These are phyloP conservation scores for Neopestalotiopsis sp. DNA, from an alignment of 2,329 filamentous ascomycete genomes.

Conservation along the genomic window DNA sequence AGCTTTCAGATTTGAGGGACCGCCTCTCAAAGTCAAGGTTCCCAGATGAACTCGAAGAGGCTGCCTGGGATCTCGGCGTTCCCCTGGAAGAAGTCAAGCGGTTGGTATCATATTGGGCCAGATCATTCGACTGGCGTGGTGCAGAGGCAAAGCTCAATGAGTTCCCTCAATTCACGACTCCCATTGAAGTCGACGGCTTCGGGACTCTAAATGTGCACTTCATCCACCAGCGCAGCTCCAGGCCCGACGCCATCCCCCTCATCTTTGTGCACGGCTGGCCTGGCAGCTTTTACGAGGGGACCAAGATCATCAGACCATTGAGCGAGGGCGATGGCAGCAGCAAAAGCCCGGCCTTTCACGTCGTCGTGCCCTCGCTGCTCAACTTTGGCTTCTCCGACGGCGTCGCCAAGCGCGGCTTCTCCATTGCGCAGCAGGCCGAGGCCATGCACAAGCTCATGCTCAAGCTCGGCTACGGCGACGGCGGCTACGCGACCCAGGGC, in stretches of 20 bases:
- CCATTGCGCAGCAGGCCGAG: constrained; percentile 63
- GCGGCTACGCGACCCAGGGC: constrained; percentile 62
- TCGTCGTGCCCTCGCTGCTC: constrained; percentile 54
- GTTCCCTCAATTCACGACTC: constrained; percentile 63
- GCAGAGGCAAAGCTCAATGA: constrained; percentile 64
- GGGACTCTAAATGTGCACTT: constrained; percentile 67
- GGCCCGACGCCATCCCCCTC: constrained; percentile 41
- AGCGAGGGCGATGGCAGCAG: constrained; percentile 21
- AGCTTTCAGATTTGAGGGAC: constrained; percentile 56
- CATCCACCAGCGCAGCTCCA: constrained; percentile 57
- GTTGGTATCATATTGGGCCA: constrained; percentile 61
- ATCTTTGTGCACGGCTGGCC: constrained; percentile 49
- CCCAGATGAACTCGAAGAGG: constrained; percentile 60
- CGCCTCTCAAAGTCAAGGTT: constrained; percentile 61
- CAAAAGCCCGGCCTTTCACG: constrained; percentile 46
- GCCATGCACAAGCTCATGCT: constrained; percentile 65
- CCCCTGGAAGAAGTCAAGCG: constrained; percentile 65
- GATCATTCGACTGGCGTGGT: constrained; percentile 65
- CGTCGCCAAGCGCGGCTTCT: constrained; percentile 55
- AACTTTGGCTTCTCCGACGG: constrained; percentile 49
- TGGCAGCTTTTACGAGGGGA: constrained; percentile 64
- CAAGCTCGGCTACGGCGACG: constrained; percentile 58
- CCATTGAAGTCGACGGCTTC: constrained; percentile 62
- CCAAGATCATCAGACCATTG: constrained; percentile 54
- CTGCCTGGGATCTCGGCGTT: constrained; percentile 64